Evolutionary conservation across 345 rosid genomes (phyloP).

Genomic region (Camelina sativa): DNA sequence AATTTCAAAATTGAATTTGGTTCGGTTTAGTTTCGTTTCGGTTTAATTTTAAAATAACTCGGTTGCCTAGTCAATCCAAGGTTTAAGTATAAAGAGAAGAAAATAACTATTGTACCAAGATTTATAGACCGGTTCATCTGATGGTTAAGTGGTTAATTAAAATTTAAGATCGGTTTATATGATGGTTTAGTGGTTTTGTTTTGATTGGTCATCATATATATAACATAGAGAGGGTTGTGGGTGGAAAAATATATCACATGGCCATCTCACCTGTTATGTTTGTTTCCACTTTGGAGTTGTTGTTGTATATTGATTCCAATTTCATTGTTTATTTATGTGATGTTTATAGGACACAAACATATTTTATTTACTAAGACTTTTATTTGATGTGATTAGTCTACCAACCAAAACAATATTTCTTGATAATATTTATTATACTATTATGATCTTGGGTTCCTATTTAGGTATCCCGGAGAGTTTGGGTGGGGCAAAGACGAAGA

Average conservation of each 20-base stretch:
- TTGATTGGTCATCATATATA: neutral
- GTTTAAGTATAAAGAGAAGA: too few species aligned
- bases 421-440: too few species aligned
- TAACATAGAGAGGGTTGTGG: slow-evolving; percentile 2
- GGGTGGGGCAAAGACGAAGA: too few species aligned
- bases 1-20: neutral
- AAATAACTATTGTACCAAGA: too few species aligned
- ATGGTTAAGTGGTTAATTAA: neutral
- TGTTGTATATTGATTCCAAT: slow-evolving; percentile 32
- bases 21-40: slow-evolving; percentile 11
- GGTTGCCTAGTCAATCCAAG: neutral
- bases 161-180: slow-evolving; percentile 12
- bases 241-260: slow-evolving; percentile 42
- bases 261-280: slow-evolving; percentile 37
- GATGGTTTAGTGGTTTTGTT: neutral
- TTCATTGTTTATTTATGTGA: slow-evolving; percentile 31
- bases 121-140: too few species aligned
- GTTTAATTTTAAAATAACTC: neutral
- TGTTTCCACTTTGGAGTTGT: slow-evolving; percentile 44
- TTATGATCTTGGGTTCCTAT: neutral
- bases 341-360: slow-evolving; percentile 1
- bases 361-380: slow-evolving; percentile 17
- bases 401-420: slow-evolving; percentile 2
- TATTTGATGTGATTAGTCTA: slow-evolving; percentile 22
- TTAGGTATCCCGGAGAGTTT: too few species aligned